Conservation (phyloP, 768 basidiomycete genomes). For the Suillus occidentalis region DNA sequence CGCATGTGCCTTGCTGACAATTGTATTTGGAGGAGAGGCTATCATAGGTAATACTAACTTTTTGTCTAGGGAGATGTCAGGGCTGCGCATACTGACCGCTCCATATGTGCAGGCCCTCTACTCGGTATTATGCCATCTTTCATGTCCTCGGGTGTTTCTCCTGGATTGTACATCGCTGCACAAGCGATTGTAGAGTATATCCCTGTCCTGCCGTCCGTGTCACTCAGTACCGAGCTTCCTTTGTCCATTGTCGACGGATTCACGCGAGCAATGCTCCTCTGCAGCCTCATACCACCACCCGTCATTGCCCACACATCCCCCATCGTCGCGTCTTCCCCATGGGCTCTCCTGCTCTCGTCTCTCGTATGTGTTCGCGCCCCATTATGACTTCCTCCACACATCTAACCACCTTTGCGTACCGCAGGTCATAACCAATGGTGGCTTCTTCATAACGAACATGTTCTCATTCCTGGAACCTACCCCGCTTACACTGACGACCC, state of each 20-base stretch:
- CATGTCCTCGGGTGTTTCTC: conserved; percentile 68
- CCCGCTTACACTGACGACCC: conserved; percentile 66
- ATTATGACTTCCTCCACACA: background rate
- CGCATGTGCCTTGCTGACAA: conserved; percentile 54
- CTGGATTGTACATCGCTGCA: conserved; percentile 56
- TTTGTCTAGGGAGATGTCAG: background rate
- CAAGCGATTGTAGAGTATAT: conserved; percentile 65
- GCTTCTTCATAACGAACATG: conserved; percentile 77
- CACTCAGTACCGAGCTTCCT: conserved; percentile 64
- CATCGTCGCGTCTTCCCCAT: conserved; percentile 62
- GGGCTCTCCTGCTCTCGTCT: conserved; percentile 74
- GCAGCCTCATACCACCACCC: conserved; percentile 71
- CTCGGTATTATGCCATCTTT: conserved; percentile 74
- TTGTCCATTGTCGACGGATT: conserved; percentile 76
- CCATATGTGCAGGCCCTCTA: conserved; percentile 48
- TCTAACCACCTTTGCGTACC: background rate
- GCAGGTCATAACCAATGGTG: conserved; percentile 73
- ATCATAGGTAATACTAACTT: conserved; percentile 49
- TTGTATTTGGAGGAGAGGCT: conserved; percentile 81
- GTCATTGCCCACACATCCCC: conserved; percentile 54
- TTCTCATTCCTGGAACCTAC: conserved; percentile 77
- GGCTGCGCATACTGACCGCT: conserved; percentile 5
- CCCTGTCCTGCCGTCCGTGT: conserved; percentile 53
- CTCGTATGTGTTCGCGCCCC: conserved; percentile 45
- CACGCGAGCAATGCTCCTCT: conserved; percentile 75